Base-by-base conservation (phyloP, 768 basidiomycete genomes). In the Trametopsis cervina region DNA sequence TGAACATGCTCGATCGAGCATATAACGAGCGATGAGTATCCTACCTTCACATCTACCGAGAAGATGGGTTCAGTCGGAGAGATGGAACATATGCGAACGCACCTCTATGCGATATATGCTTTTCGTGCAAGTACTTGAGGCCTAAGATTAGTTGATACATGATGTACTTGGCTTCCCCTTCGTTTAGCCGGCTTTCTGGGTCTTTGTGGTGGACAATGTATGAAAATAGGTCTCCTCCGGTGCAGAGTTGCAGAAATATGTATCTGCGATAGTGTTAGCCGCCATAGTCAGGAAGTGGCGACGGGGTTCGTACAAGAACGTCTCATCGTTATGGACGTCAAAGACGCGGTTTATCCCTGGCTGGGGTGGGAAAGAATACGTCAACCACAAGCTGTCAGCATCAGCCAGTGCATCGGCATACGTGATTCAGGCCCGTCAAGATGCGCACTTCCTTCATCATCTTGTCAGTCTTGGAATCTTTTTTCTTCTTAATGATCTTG, bases 161-260 rank as follows among this genome's bases (percentile, higher is more conserved):
- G 45, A 89, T 80, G 60, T 87, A 91, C 64, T 89, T 89, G 5
- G 83, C 80, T 63, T 91, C 89, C 13, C 85, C 83, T 67, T 89
- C 85, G 52, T 79, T 80, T 15, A 91, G 70, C 47, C 70, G 76
- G 48, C 65, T 60, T 21, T 68, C 68, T 26, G 66, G 68, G 21
- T 75, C 74, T 15, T 74, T 66, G 50, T 80, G 74, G 47, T 73
- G 80, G 13, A 78, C 80, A 54, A 91, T 84, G 63, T 90, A 89
- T 2, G 85, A 86, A 63, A 90, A 90, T n/a, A 91, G 74, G 58
- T 91, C 89, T 20, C 88, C 89, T 9, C 89, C 88, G 0, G 88
- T 89, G 57, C 85, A 89, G 6, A 91, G 71, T 63, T 91, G 83
- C 26, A 91, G 78, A 64, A 91, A 89, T 37, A 91, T 86, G 62